Evolutionary conservation across 2,329 filamentous ascomycete species (phyloP).

Genomic region (Aspergillus pseudoterreus): DNA sequence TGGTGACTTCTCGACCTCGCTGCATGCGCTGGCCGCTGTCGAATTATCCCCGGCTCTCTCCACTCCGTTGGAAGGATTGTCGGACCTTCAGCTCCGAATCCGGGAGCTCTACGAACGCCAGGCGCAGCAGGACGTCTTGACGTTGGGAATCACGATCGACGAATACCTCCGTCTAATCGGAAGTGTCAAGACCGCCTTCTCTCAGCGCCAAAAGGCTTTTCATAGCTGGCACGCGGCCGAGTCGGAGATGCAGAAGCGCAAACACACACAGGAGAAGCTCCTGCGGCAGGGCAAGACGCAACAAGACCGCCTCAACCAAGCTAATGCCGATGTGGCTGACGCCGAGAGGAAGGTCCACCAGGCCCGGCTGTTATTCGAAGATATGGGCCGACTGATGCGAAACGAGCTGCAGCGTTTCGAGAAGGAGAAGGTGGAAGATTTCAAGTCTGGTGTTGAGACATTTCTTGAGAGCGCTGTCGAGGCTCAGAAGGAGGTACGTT

Average conservation of each 20-base stretch:
- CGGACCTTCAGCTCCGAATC: slow-evolving; percentile 89
- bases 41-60: slow-evolving; percentile 88
- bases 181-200: slow-evolving; percentile 89
- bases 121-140: slow-evolving; percentile 93
- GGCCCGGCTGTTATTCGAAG: slow-evolving; percentile 84
- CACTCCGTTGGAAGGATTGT: slow-evolving; percentile 82
- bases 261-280: slow-evolving; percentile 87
- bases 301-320: slow-evolving; percentile 89
- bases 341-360: slow-evolving; percentile 91
- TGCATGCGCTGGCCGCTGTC: slow-evolving; percentile 89
- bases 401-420: slow-evolving; percentile 91
- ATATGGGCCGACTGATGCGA: slow-evolving; percentile 94
- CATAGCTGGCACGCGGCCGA: slow-evolving; percentile 92
- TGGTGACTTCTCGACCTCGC: slow-evolving; percentile 84
- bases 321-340: slow-evolving; percentile 89
- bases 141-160: slow-evolving; percentile 94
- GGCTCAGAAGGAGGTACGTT: slow-evolving; percentile 89
- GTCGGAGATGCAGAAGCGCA: slow-evolving; percentile 84
- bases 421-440: slow-evolving; percentile 96
- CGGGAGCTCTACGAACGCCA: slow-evolving; percentile 94
- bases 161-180: slow-evolving; percentile 97
- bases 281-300: slow-evolving; percentile 91
- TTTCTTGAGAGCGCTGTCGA: slow-evolving; percentile 96
- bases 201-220: slow-evolving; percentile 90
- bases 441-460: slow-evolving; percentile 96